A percentile compares a stretch with the other conserved stretches of the same genome.
Evolutionary conservation across 441 rosid species (phyloP).

Genomic region (Gossypium schwendimanii): DNA sequence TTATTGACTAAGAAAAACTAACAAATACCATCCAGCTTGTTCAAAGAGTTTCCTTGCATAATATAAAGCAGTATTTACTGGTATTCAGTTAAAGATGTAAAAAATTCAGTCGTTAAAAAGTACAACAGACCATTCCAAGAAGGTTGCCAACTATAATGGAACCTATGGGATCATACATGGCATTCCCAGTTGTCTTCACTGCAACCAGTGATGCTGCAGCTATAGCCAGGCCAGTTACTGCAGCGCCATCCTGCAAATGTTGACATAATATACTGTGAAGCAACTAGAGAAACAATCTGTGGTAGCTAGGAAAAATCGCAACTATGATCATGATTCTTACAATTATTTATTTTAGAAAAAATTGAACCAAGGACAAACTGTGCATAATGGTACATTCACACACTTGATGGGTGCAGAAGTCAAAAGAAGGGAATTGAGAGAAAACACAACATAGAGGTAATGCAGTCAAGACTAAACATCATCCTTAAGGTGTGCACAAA

Average conservation of each 20-base stretch:
- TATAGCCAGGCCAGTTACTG: slow-evolving; percentile 85
- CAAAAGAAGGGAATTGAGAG: background rate
- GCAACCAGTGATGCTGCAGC: slow-evolving; percentile 93
- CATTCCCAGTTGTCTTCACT: slow-evolving; percentile 79
- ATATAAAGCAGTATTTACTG: background rate
- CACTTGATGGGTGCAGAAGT: background rate
- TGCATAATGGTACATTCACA: background rate
- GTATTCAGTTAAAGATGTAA: background rate
- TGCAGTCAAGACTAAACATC: background rate
- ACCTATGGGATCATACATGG: slow-evolving; percentile 92
- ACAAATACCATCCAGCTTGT: background rate
- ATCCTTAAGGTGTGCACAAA: background rate
- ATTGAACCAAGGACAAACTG: background rate
- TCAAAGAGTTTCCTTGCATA: slow-evolving; percentile 1
- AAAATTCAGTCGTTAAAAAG: background rate
- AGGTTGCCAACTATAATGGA: slow-evolving; percentile 88
- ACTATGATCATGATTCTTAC: background rate
- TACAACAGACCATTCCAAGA: slow-evolving; percentile 76
- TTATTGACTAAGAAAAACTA: background rate
- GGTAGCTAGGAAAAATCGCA: background rate
- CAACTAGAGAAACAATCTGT: background rate
- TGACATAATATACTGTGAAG: background rate
- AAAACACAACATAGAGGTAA: background rate
- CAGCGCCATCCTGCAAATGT: slow-evolving; percentile 86
- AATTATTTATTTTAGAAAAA: background rate